A percentile compares a stretch with the other conserved stretches of the same genome.
phyloP scores from a whole-genome alignment of 345 rosid genomes.

The Euphorbia tirucalli region DNA sequence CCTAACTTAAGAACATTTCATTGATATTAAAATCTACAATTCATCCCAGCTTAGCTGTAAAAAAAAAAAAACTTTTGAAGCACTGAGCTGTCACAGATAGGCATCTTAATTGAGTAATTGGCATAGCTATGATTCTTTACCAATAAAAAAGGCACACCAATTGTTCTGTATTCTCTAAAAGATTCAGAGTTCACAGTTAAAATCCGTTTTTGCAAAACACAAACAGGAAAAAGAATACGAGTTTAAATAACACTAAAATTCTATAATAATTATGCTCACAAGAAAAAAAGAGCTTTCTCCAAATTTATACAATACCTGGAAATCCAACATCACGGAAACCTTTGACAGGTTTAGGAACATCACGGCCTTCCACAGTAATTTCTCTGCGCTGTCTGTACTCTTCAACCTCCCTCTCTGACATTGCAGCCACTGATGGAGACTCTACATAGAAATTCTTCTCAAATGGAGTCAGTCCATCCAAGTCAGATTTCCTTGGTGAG shows the following conservation, averaged over 20 bases:
- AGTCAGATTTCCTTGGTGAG: slow-evolving; percentile 66
- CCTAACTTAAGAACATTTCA: background rate
- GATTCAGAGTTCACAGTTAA: background rate
- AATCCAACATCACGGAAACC: slow-evolving; percentile 74
- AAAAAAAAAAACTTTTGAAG: background rate
- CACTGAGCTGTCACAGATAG: background rate
- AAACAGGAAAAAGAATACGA: background rate
- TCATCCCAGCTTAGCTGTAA: background rate
- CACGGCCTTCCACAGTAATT: slow-evolving; percentile 90
- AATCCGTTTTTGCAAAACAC: slow-evolving; percentile 8
- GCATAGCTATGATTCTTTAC: background rate
- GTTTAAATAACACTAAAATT: background rate
- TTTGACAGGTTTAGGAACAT: slow-evolving; percentile 93
- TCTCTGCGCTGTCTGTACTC: slow-evolving; percentile 73
- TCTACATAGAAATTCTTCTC: slow-evolving; percentile 94
- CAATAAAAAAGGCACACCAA: background rate
- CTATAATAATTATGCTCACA: background rate
- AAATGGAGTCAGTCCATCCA: slow-evolving; percentile 91
- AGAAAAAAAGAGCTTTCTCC: background rate
- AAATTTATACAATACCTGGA: slow-evolving; percentile 58
- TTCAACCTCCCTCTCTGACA: slow-evolving; percentile 78
- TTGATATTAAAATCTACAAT: background rate
- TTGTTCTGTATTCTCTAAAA: background rate
- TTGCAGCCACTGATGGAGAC: slow-evolving; percentile 72
- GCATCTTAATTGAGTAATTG: background rate